Base-by-base conservation (phyloP, 1,284 basidiomycete genomes). In the Salmacisia buchloeana region DNA sequence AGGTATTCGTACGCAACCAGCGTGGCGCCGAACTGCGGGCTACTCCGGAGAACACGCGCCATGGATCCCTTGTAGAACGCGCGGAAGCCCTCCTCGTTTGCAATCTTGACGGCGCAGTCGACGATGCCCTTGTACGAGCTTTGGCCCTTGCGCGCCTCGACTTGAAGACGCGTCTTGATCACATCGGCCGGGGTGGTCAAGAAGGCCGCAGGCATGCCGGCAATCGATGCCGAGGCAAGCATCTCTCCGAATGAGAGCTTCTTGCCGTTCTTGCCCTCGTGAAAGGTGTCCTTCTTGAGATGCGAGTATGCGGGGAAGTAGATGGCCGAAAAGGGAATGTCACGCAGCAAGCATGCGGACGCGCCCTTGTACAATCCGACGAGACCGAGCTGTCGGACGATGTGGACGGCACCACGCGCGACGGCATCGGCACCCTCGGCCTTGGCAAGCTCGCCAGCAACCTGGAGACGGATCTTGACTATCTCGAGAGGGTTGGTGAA, bases 91-190 rank as follows among this genome's bases (percentile, higher is more conserved):
- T 94, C 92, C 81, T 94, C 91, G 18, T 70, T 64, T 65, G 80
- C 88, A 69, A 98, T 97, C 81, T 90, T 96, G 59, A 85, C 83
- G 75, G 96, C 92, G 29, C 92, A 94, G 81, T 99, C 93, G 15
- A 83, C 80, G 56, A 97, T 83, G 57, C 96, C 94, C 81, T 90
- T 92, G 84, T 99, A 99, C 66, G 89, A 84, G 3, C 92, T 91
- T 81, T 98, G 88, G 18, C 94, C 96, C 73, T 90, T 89, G 68
- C 89, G 86, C 36, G 92, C 89, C 81, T 98, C 96, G n/a, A 92
- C 89, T 81, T 98, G 96, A 69, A 98, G 83, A 63, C 94, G 88
- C n/a, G 94, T 98, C 85, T 98, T 98, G 81, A 97, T 91, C 65
- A 98, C 96, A 81, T 98, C 94, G 87, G 80, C 78, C 0, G 79